These are phyloP conservation scores for Eragrostis tef DNA, from an alignment of 202 grass and related monocot genomes.

Conservation along the genomic window DNA sequence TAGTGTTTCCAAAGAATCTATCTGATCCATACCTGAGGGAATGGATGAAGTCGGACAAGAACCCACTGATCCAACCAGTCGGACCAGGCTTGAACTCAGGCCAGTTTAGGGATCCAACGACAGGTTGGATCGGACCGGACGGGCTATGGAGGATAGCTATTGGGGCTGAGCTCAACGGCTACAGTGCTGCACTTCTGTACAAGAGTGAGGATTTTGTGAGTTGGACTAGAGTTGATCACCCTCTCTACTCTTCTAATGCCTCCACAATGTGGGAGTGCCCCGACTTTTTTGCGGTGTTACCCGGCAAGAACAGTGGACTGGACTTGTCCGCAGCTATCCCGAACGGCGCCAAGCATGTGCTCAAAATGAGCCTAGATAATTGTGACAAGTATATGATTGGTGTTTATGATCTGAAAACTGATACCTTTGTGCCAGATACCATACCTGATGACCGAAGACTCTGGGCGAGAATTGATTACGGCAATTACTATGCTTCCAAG, in stretches of 20 bases:
- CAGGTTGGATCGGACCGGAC: slow-evolving; percentile 74
- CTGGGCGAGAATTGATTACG: slow-evolving; percentile 75
- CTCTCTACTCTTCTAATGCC: slow-evolving; percentile 65
- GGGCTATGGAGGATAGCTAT: slow-evolving; percentile 77
- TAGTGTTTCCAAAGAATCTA: slow-evolving; percentile 58
- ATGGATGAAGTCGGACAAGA: slow-evolving; percentile 60
- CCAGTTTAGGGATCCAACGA: slow-evolving; percentile 76
- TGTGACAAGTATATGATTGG: slow-evolving; percentile 81
- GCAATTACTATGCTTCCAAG: slow-evolving; percentile 90
- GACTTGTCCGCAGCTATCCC: slow-evolving; percentile 56
- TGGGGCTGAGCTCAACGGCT: slow-evolving; percentile 65
- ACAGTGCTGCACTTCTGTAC: slow-evolving; percentile 67
- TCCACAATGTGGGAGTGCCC: slow-evolving; percentile 78
- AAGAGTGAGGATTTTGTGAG: slow-evolving; percentile 76
- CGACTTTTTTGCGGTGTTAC: slow-evolving; percentile 63
- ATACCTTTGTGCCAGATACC: slow-evolving; percentile 71
- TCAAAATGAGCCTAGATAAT: slow-evolving; percentile 66
- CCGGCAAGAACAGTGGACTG: slow-evolving; percentile 49
- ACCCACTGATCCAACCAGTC: slow-evolving; percentile 61
- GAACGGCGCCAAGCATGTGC: slow-evolving; percentile 63
- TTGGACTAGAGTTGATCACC: slow-evolving; percentile 62
- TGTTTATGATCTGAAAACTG: slow-evolving; percentile 61
- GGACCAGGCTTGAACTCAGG: slow-evolving; percentile 46
- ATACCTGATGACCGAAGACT: slow-evolving; percentile 55
- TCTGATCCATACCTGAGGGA: slow-evolving; percentile 70